Conservation (phyloP, 495 filamentous ascomycete genomes). For the Barbatosphaeria neglecta region DNA sequence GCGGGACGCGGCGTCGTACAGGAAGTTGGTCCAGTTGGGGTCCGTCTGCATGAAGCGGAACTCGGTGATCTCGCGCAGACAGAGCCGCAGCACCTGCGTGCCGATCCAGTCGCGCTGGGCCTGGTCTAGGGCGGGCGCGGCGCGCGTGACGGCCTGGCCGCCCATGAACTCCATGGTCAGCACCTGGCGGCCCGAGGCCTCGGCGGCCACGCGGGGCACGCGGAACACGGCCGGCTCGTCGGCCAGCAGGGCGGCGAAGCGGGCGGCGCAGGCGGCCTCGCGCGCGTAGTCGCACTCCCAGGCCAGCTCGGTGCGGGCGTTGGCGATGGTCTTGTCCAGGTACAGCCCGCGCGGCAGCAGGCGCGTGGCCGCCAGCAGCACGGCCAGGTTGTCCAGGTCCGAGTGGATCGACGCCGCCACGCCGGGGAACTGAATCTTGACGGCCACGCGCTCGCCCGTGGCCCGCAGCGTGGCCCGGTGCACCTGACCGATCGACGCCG, state of each 20-base stretch:
- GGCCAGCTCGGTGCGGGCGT: slow-evolving; percentile 80
- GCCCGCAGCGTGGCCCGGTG: slow-evolving; percentile 74
- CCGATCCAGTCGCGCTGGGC: slow-evolving; percentile 84
- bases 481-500: slow-evolving; percentile 96
- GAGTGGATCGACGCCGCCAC: slow-evolving; percentile 92
- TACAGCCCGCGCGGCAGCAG: slow-evolving; percentile 86
- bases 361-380: slow-evolving; percentile 80
- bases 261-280: slow-evolving; percentile 66
- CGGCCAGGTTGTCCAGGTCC: slow-evolving; percentile 81
- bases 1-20: slow-evolving; percentile 63
- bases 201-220: slow-evolving; percentile 64
- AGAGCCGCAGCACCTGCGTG: slow-evolving; percentile 83
- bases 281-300: slow-evolving; percentile 97
- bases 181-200: slow-evolving; percentile 77
- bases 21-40: slow-evolving; percentile 99
- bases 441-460: slow-evolving; percentile 65
- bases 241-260: slow-evolving; percentile 60
- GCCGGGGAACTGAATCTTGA: slow-evolving; percentile 97
- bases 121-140: slow-evolving; percentile 55
- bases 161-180: slow-evolving; percentile 87
- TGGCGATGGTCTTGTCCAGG: slow-evolving; percentile 93
- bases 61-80: slow-evolving; percentile 82
- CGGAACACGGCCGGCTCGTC: slow-evolving; percentile 61
- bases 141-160: slow-evolving; percentile 79
- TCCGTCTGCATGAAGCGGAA: slow-evolving; percentile 99